Evolutionary conservation across 305 asterid species (phyloP).

Genomic region (Fraxinus sp.): DNA sequence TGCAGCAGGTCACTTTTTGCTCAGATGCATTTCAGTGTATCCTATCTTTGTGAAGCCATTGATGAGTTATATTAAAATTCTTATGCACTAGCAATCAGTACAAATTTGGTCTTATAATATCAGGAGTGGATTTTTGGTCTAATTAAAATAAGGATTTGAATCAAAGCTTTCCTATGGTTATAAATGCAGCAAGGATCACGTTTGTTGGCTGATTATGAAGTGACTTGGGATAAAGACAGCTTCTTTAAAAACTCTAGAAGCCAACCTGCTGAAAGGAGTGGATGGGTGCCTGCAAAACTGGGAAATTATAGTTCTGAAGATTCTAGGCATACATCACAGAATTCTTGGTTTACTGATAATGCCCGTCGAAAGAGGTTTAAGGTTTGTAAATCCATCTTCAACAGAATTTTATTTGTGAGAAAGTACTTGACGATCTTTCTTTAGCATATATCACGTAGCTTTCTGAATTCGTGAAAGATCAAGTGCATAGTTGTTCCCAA

Average conservation of each 20-base stretch:
- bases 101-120: not conserved
- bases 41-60: not conserved
- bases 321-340: slow-evolving; percentile 43
- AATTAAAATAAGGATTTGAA: slow-evolving; percentile 17
- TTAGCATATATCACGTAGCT: not conserved
- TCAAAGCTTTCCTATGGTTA: slow-evolving; percentile 1
- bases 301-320: slow-evolving; percentile 50
- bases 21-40: not conserved
- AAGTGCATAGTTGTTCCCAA: not conserved
- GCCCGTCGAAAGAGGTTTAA: slow-evolving; percentile 67
- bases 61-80: not conserved
- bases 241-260: slow-evolving; percentile 53
- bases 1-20: not conserved
- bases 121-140: slow-evolving; percentile 7
- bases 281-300: slow-evolving; percentile 48
- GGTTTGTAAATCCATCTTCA: slow-evolving; percentile 40
- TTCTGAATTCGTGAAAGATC: not conserved
- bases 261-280: slow-evolving; percentile 55
- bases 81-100: slow-evolving; percentile 5
- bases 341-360: slow-evolving; percentile 50
- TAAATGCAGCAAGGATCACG: slow-evolving; percentile 85
- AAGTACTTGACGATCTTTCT: not conserved
- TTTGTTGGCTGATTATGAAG: slow-evolving; percentile 79
- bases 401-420: not conserved
- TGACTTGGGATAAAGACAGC: slow-evolving; percentile 78